Conservation (phyloP, 2,329 filamentous ascomycete genomes). For the Penicillium sp. region DNA sequence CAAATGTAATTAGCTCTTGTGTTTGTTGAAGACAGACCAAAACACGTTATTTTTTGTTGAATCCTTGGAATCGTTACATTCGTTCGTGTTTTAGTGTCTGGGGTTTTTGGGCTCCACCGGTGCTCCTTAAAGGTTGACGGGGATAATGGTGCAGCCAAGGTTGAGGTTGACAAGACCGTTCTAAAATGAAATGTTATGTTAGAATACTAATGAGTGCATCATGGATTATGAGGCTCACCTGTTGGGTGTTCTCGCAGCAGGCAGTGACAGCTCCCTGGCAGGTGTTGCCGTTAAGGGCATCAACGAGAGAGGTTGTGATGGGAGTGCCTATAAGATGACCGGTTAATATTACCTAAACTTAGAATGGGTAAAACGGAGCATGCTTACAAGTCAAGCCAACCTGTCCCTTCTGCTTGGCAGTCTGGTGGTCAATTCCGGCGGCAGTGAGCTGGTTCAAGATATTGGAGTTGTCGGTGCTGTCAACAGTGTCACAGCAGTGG, state of each 20-base stretch:
- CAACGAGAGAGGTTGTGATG: constrained; percentile 14
- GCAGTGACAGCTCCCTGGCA: constrained; percentile 14
- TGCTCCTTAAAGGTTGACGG: constrained; percentile 11
- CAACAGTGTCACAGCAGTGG: constrained; percentile 16
- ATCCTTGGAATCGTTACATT: constrained; percentile 10
- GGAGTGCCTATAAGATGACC: constrained; percentile 6
- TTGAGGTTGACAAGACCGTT: constrained; percentile 15
- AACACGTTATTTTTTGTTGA: not conserved
- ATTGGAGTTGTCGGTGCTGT: constrained; percentile 16
- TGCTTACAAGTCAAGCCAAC: constrained; percentile 15
- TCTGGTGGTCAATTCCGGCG: constrained; percentile 11
- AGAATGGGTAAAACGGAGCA: too few relatives aligned
- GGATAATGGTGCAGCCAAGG: constrained; percentile 15
- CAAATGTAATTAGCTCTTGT: not conserved
- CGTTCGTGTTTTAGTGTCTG: not conserved
- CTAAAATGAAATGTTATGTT: not conserved
- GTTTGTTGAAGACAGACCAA: not conserved
- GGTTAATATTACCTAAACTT: not conserved
- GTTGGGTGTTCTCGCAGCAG: constrained; percentile 12
- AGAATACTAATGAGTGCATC: not conserved
- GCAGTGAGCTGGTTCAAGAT: constrained; percentile 11
- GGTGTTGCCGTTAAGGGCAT: constrained; percentile 13
- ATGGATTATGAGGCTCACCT: not conserved
- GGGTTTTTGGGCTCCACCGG: not conserved
- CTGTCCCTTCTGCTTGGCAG: constrained; percentile 13